phyloP scores from a whole-genome alignment of 2,329 filamentous ascomycete genomes.

The Calonectria henricotiae region DNA sequence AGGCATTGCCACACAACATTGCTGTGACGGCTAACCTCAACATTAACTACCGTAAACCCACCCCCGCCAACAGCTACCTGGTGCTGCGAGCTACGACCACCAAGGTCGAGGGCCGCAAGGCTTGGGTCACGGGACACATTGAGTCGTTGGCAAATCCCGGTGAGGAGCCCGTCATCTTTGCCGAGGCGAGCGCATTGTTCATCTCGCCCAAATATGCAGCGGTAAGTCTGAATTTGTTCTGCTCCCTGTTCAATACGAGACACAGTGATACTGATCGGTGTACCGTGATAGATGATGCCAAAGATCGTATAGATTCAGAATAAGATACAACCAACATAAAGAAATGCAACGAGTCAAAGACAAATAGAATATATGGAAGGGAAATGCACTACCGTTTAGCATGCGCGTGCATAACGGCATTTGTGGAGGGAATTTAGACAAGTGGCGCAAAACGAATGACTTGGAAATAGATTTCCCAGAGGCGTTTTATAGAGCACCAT shows the following conservation, averaged over 20 bases:
- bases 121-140: conserved; percentile 91
- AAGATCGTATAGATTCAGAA: conserved; percentile 47
- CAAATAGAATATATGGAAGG: conserved; percentile 16
- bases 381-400: neutral
- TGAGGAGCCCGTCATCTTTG: conserved; percentile 78
- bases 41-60: conserved; percentile 87
- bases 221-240: conserved; percentile 65
- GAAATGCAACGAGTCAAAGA: conserved; percentile 27
- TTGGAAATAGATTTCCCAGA: conserved; percentile 5
- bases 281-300: conserved; percentile 54
- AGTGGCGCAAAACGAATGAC: neutral
- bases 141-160: conserved; percentile 80
- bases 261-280: conserved; percentile 7
- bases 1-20: conserved; percentile 87
- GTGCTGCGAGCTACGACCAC: conserved; percentile 86
- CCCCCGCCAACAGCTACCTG: conserved; percentile 81
- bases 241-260: no score
- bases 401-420: conserved; percentile 31
- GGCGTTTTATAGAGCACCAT: neutral
- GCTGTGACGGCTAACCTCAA: conserved; percentile 90
- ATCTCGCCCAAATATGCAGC: conserved; percentile 89
- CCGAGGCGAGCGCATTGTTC: conserved; percentile 89
- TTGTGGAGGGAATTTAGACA: conserved; percentile 37
- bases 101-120: conserved; percentile 93
- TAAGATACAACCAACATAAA: conserved; percentile 32